Evolutionary conservation across 1,284 basidiomycete species (phyloP), one percentile per base, ranked within the genome.

Genomic region (Cryptococcus hybrid): DNA sequence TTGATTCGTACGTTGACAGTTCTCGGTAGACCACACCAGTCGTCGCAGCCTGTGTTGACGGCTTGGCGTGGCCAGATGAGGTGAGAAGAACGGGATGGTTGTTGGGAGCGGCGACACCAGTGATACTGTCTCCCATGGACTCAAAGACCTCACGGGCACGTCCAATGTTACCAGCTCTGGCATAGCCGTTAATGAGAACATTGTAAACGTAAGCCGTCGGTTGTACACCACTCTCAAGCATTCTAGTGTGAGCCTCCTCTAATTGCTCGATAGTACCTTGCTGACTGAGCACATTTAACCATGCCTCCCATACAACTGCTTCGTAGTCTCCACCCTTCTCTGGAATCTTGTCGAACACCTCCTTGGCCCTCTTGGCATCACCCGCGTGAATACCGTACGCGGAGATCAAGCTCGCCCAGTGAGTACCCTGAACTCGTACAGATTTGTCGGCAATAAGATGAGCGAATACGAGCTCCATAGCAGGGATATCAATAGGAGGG

Each of bases 131-230:
- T n/a, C 80, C 79, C 76, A 99, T 83, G n/a, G 81, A 78, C 75
- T 94, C 91, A 74, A 99, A 99, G 49, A 96, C 79, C 36, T 76
- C 78, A 39, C 93, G 82, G 0, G 93, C 86, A 47, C 83, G 79
- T 35, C 85, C 85, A 54, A 96, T 81, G 48, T 88, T 81, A 5
- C 88, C 87, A 6, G 83, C 83, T 35, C 85, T 82, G 0, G 93
- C 87, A 70, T 93, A 90, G 1, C 89, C 91, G 72, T 88, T 88
- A 80, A 99, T 98, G 66, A 97, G 79, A 60, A 90, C 82, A 78
- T 99, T 99, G 47, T 89, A 89, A 62, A 98, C 90, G 77, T 99
- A 99, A 0, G 96, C 95, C 0, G 95, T 99, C 83, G 92, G 88
- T 66, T 89, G 88, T 7, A 94, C 84, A 42, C 39, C 37, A 37